Conservation (phyloP, 164 flowering plant genomes). For the Sextonia rubra region DNA sequence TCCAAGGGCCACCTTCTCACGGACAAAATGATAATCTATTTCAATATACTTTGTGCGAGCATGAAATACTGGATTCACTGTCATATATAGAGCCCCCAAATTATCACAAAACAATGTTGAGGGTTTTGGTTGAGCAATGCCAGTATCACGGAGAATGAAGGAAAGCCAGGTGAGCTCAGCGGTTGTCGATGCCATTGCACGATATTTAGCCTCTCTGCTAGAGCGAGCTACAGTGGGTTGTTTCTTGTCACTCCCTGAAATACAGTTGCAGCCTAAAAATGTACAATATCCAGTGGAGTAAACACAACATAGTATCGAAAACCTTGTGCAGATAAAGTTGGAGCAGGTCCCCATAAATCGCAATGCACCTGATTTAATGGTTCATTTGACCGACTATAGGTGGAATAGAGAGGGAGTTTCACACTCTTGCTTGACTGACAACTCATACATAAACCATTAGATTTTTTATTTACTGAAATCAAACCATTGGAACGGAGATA, state of each 20-base stretch:
- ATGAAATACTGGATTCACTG: not conserved
- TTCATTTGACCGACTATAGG: too few relatives aligned
- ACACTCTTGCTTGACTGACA: too few relatives aligned
- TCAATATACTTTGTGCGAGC: conserved; percentile 4
- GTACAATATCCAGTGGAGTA: not conserved
- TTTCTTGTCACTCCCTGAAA: conserved; percentile 1
- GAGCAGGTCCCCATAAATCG: too few relatives aligned
- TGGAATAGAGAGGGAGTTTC: too few relatives aligned
- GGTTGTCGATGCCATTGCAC: not conserved
- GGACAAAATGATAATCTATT: conserved; percentile 2
- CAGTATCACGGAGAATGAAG: not conserved
- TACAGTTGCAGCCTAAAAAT: not conserved
- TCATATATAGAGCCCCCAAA: not conserved
- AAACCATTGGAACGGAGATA: too few relatives aligned
- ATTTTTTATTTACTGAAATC: too few relatives aligned
- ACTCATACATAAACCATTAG: too few relatives aligned
- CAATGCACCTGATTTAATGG: too few relatives aligned
- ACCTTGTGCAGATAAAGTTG: too few relatives aligned
- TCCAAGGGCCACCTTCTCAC: not conserved
- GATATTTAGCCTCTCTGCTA: not conserved
- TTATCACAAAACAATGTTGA: not conserved
- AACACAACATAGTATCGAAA: too few relatives aligned
- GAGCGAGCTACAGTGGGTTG: conserved; percentile 3
- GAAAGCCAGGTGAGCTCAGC: conserved; percentile 1
- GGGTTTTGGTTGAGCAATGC: not conserved